Evolutionary conservation across 768 basidiomycete genomes (phyloP).

Genomic region (Leccinellum albellum): DNA sequence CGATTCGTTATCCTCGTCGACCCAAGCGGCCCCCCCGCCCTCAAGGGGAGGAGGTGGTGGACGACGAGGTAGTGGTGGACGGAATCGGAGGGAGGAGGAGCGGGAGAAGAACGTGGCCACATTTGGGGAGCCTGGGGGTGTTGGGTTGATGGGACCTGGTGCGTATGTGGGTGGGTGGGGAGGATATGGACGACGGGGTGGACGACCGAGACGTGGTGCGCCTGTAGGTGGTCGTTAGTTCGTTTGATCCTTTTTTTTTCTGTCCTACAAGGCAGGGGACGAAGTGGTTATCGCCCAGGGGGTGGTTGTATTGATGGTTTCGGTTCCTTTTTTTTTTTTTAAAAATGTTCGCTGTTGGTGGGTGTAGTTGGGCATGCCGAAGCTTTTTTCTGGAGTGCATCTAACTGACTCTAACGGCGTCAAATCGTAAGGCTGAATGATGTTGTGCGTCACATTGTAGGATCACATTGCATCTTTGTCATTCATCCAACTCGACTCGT

Average conservation of each 20-base stretch:
- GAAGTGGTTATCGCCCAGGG: neutral
- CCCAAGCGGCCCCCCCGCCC: slow-evolving; percentile 31
- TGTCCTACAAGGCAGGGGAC: neutral
- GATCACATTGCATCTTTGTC: no score
- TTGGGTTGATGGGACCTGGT: slow-evolving; percentile 73
- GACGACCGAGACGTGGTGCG: slow-evolving; percentile 36
- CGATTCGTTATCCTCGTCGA: slow-evolving; percentile 59
- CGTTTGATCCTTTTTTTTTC: neutral
- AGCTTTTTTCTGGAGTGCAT: neutral
- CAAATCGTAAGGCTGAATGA: no score
- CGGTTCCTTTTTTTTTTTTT: neutral
- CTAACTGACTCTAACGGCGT: no score
- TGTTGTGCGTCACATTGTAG: no score
- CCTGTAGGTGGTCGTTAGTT: slow-evolving; percentile 22
- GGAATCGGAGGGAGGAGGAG: slow-evolving; percentile 78
- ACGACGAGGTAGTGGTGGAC: slow-evolving; percentile 47
- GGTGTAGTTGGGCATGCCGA: neutral
- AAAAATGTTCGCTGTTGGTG: neutral
- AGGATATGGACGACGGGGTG: slow-evolving; percentile 54
- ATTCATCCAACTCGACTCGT: no score
- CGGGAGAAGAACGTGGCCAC: slow-evolving; percentile 81
- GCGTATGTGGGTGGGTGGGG: slow-evolving; percentile 80
- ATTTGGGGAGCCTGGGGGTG: slow-evolving; percentile 81
- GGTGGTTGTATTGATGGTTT: neutral
- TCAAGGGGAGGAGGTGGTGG: slow-evolving; percentile 38